Base-by-base conservation (phyloP, 495 filamentous ascomycete species). In the Tuber melanosporum region DNA sequence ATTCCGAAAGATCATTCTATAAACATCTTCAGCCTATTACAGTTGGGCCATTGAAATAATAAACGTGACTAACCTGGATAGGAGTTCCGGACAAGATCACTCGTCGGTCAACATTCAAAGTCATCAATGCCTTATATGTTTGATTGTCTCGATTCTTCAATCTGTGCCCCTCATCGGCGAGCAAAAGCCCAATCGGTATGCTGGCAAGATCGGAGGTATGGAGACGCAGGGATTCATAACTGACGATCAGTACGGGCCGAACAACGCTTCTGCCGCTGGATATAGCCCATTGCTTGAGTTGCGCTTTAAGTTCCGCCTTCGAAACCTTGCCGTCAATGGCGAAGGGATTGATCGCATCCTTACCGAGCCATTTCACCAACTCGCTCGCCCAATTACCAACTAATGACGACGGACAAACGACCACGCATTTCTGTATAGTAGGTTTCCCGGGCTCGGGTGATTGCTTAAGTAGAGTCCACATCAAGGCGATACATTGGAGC, bases 141-240 rank as follows among this genome's bases (percentile, higher is more conserved):
- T 95, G 93, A 73, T 91, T 95, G 79, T 99, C 96, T 76, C 94
- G 94, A 80, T 99, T 99, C 84, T 99, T 99, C 62, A 99, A 85
- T n/a, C 95, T 91, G 87, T 99, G 95, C 2, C 95, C 95, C 85
- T 99, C 95, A 79, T 99, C 95, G 83, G 95, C 98, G n/a, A 99
- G 89, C 83, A 99, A 91, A 15, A 99, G 86, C 9, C 95, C 95
- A 79, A 99, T 98, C 3, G 91, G 91, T 3, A 92, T 92, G 75
- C 94, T 90, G 73, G 90, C 92, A 66, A 99, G 88, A 79, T 95
- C 91, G n/a, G 93, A 92, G 12, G 93, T 91, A 78, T 99, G 94
- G 73, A 98, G 86, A 36, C 95, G 91, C 8, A 99, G 88, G 0
- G 96, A 98, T 83, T 99, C 95, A 82, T 99, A 99, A 1, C 95